A percentile compares a stretch with the other conserved stretches of the same genome.
Conservation (phyloP, 2,329 filamentous ascomycete species). For the Penicillium sclerotiorum region DNA sequence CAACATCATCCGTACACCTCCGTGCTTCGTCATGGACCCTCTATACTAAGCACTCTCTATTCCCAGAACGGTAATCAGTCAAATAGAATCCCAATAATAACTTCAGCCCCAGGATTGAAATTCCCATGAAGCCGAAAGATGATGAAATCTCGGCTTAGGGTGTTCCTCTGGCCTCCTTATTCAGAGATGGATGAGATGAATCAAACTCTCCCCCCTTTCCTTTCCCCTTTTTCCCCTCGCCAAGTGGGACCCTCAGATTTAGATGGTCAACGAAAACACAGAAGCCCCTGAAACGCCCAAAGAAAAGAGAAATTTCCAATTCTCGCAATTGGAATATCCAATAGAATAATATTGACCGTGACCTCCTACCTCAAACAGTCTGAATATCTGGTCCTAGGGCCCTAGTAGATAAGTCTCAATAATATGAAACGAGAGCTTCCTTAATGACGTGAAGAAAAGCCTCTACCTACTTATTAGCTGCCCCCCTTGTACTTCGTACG, state of each 20-base stretch:
- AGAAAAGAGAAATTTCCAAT: not conserved
- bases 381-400: too few species aligned
- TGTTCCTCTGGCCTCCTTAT: not conserved
- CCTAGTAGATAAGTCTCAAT: too few species aligned
- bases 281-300: not conserved
- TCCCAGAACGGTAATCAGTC: not conserved
- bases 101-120: not conserved
- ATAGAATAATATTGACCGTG: too few species aligned
- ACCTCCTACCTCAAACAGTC: too few species aligned
- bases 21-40: too few species aligned
- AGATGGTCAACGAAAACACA: not conserved
- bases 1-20: not conserved
- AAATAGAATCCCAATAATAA: not conserved
- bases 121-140: too few species aligned
- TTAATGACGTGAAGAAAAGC: conserved; percentile 8
- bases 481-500: conserved; percentile 3
- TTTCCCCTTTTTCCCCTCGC: not conserved
- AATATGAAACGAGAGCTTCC: too few species aligned
- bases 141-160: too few species aligned
- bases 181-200: not conserved
- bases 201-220: not conserved
- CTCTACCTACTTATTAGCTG: conserved; percentile 6
- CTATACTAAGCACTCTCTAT: not conserved
- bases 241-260: not conserved
- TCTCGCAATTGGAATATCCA: too few species aligned